Base-by-base conservation (phyloP, 1,139 yeast species). In the Yarrowia galli region DNA sequence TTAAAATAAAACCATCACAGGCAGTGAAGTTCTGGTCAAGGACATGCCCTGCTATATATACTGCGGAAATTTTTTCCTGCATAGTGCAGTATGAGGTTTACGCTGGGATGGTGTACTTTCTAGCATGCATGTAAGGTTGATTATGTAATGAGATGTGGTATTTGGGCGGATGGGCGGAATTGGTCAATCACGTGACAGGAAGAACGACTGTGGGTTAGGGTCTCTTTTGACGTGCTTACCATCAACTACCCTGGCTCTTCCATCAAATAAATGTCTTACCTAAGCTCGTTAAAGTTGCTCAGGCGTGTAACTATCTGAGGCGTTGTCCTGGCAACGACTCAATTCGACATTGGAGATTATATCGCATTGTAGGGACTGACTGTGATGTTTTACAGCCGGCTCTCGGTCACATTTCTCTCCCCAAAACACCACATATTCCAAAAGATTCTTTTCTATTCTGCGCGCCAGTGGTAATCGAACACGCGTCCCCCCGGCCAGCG, bases 1-100 rank as follows among this genome's bases (percentile, higher is more conserved):
- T 58, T 58, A 58, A 58, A 58, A 58, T 20, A 20, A 58, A 42
- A 42, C 64, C 64, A 58, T 58, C 64, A 58, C 64, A 16, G 64
- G 64, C 64, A 58, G 64, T 58, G 51, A 58, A 20, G 64, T 18
- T 40, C 20, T 15, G 20, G 28, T 5, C 20, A 18, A n/a, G 64
- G 51, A 18, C 7, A 12, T 15, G 8, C 15, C 7, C 18, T 2
- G 61, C 20, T 58, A 12, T 58, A 58, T 58, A 58, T 58, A 58
- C 42, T 43, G 51, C 40, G 16, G 28, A 40, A 23, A n/a, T 18
- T 28, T 40, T 56, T 40, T 56, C 48, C 64, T 58, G 51, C 64
- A 56, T 28, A 5, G 18, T n/a, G 36, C 18, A 25, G 63, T 28
- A 48, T 20, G 15, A n/a, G n/a, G 28, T 12, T 4, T 56, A 20